Conservation (phyloP, 768 basidiomycete species). For the Trametes maxima region DNA sequence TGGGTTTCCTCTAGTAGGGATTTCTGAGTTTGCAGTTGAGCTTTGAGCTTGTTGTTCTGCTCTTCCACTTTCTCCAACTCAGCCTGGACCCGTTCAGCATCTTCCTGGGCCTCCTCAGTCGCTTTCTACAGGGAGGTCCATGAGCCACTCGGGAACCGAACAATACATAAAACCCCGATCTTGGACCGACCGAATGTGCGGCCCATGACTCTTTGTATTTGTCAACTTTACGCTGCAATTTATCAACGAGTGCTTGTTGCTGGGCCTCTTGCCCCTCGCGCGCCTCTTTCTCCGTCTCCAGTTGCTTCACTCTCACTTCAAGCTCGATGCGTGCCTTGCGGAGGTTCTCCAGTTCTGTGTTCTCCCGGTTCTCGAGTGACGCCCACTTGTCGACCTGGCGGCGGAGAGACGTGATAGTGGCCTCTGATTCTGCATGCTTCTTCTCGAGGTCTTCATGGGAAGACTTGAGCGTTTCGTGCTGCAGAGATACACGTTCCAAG, state of each 20-base stretch:
- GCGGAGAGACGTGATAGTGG: conserved; percentile 54
- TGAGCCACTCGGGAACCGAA: not conserved
- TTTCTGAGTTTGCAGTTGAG: conserved; percentile 43
- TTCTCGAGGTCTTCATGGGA: conserved; percentile 57
- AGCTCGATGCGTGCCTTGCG: conserved; percentile 59
- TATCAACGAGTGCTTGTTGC: conserved; percentile 36
- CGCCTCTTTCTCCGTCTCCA: conserved; percentile 39
- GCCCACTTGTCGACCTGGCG: conserved; percentile 74
- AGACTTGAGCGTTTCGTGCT: conserved; percentile 58
- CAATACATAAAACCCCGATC: not conserved
- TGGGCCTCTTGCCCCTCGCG: conserved; percentile 22
- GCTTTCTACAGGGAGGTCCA: conserved; percentile 27
- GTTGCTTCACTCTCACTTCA: conserved; percentile 53
- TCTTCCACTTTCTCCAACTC: conserved; percentile 36
- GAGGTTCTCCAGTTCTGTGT: conserved; percentile 54
- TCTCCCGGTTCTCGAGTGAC: conserved; percentile 63
- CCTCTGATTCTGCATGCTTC: conserved; percentile 58
- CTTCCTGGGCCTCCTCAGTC: conserved; percentile 45
- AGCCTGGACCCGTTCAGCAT: conserved; percentile 33
- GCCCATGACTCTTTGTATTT: conserved; percentile 28
- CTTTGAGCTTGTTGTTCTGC: conserved; percentile 47
- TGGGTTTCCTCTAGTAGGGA: conserved; percentile 4
- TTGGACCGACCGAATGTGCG: not conserved
- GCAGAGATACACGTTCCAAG: conserved; percentile 58
- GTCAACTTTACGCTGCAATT: conserved; percentile 34